These are phyloP conservation scores for Keithomyces neogunnii DNA, from an alignment of 2,329 filamentous ascomycete genomes.

Conservation along the genomic window DNA sequence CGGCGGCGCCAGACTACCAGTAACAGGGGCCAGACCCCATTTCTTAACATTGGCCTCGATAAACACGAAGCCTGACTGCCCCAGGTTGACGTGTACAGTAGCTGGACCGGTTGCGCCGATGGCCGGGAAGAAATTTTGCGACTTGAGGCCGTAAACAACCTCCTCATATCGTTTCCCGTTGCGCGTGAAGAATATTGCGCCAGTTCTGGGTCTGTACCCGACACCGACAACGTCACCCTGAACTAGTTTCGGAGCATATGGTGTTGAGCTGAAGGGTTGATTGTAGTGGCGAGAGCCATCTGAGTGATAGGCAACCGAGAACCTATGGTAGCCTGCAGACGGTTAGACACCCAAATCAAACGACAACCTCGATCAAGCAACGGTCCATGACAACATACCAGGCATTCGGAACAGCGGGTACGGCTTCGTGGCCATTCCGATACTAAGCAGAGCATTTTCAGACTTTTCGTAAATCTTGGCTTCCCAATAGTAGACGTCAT, in stretches of 20 bases:
- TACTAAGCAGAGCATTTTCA: constrained; percentile 75
- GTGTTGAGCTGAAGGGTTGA: constrained; percentile 74
- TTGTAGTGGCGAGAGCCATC: constrained; percentile 82
- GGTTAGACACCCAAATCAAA: neutral
- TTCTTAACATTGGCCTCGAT: constrained; percentile 99
- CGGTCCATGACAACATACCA: constrained; percentile 46
- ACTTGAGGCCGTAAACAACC: constrained; percentile 83
- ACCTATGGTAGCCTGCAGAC: constrained; percentile 71
- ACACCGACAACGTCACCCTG: constrained; percentile 96
- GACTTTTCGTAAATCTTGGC: constrained; percentile 98
- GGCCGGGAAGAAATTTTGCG: constrained; percentile 95
- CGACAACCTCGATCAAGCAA: neutral
- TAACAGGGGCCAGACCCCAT: constrained; percentile 95
- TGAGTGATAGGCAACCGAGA: constrained; percentile 85
- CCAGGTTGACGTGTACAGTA: constrained; percentile 92
- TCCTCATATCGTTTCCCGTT: constrained; percentile 98
- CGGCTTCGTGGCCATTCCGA: constrained; percentile 93
- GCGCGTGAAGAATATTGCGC: constrained; percentile 94
- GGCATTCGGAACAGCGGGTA: constrained; percentile 92
- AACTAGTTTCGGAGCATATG: constrained; percentile 75
- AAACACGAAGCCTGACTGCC: constrained; percentile 95
- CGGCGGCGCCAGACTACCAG: constrained; percentile 86
- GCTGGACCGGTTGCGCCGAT: constrained; percentile 94
- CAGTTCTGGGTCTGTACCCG: constrained; percentile 88
- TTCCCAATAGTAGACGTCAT: constrained; percentile 99